These are phyloP conservation scores for Nannochloropsis granulata DNA, from an alignment of 108 stramenopile genomes.

Conservation along the genomic window DNA sequence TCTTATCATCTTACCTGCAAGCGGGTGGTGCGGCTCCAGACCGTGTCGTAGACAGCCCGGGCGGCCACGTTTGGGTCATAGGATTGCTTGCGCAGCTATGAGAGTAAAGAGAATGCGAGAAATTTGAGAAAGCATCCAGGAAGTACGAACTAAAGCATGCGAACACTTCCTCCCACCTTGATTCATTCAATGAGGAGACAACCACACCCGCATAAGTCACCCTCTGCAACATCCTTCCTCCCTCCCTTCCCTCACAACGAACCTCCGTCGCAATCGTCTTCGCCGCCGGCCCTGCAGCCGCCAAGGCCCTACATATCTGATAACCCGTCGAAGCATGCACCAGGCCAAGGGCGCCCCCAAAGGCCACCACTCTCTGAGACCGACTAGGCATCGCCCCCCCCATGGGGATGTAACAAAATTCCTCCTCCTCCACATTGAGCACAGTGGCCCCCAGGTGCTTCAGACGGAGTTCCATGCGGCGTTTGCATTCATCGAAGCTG, in stretches of 20 bases:
- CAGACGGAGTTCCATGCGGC: slow-evolving; percentile 56
- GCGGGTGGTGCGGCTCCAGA: slow-evolving; percentile 69
- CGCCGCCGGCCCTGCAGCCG: slow-evolving; percentile 53
- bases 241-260: background rate
- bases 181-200: too few species aligned
- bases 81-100: background rate
- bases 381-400: slow-evolving; percentile 65
- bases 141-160: too few species aligned
- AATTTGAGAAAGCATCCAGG: too few species aligned
- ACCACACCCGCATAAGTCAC: too few species aligned
- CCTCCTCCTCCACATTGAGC: slow-evolving; percentile 67
- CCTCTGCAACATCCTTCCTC: too few species aligned
- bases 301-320: slow-evolving; percentile 55
- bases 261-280: slow-evolving; percentile 35
- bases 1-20: background rate
- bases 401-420: slow-evolving; percentile 89
- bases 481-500: slow-evolving; percentile 77
- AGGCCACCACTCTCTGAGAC: slow-evolving; percentile 59
- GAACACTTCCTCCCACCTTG: too few species aligned
- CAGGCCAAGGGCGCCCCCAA: slow-evolving; percentile 75
- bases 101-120: background rate
- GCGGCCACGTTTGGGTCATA: slow-evolving; percentile 43
- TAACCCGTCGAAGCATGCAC: slow-evolving; percentile 90
- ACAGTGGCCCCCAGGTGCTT: slow-evolving; percentile 66
- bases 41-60: slow-evolving; percentile 60